Conservation (phyloP, 1,284 basidiomycete genomes). For the Rugosomyces carneus region DNA sequence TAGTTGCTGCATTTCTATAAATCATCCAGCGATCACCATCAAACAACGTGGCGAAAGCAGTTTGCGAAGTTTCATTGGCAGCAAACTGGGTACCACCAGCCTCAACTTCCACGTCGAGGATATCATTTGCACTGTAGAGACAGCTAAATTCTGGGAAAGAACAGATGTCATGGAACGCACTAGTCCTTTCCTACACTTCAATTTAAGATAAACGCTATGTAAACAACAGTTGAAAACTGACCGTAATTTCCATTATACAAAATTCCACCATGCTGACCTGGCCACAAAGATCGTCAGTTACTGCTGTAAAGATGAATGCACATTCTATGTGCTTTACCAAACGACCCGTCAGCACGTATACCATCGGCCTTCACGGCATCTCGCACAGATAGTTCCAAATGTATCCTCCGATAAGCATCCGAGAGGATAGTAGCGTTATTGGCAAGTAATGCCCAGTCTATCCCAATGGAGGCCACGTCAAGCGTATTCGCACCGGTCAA, state of each 20-base stretch:
- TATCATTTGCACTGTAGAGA: slow-evolving; percentile 42
- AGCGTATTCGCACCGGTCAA: slow-evolving; percentile 59
- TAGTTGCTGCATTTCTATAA: slow-evolving; percentile 47
- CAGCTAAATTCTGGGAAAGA: slow-evolving; percentile 16
- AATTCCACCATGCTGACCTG: slow-evolving; percentile 38
- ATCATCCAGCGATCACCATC: slow-evolving; percentile 63
- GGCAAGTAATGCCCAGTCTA: slow-evolving; percentile 44
- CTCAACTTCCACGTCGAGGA: slow-evolving; percentile 43
- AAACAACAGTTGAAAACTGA: slow-evolving; percentile 15
- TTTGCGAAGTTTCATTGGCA: slow-evolving; percentile 29
- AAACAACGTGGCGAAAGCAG: slow-evolving; percentile 45
- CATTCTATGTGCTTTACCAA: slow-evolving; percentile 41
- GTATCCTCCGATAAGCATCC: slow-evolving; percentile 46
- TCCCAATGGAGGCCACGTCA: slow-evolving; percentile 53
- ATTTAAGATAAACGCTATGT: slow-evolving; percentile 21
- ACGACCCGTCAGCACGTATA: slow-evolving; percentile 56
- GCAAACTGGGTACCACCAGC: slow-evolving; percentile 50
- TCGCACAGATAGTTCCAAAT: slow-evolving; percentile 43
- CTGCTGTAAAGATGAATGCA: slow-evolving; percentile 47
- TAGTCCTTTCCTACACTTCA: slow-evolving; percentile 43
- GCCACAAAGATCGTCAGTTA: slow-evolving; percentile 38
- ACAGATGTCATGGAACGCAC: slow-evolving; percentile 29
- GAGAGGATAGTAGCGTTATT: slow-evolving; percentile 37
- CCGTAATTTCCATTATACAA: slow-evolving; percentile 59
- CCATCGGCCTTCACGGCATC: slow-evolving; percentile 46